Conservation (phyloP, 495 filamentous ascomycete genomes). For the Trypethelium eluteriae region DNA sequence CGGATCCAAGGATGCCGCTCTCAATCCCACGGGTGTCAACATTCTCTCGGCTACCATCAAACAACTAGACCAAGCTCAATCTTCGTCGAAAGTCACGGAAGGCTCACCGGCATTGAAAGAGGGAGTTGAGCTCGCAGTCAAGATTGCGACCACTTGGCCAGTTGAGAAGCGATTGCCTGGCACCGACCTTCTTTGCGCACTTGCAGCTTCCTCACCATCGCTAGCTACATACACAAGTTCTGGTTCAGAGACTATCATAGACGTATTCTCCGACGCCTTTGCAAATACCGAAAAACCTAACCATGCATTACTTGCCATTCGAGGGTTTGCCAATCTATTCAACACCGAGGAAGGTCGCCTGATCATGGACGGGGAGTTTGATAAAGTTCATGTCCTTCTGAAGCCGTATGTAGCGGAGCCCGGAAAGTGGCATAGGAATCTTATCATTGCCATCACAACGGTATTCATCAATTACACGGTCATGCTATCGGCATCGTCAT, state of each 20-base stretch:
- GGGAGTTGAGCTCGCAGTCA: constrained; percentile 33
- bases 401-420: constrained; percentile 41
- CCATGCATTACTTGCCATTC: constrained; percentile 76
- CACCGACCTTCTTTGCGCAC: constrained; percentile 74
- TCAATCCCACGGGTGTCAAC: constrained; percentile 63
- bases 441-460: constrained; percentile 73
- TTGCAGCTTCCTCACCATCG: constrained; percentile 57
- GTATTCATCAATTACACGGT: constrained; percentile 76
- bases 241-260: constrained; percentile 44
- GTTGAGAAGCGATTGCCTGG: constrained; percentile 68
- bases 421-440: constrained; percentile 57
- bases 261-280: constrained; percentile 47
- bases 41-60: constrained; percentile 48
- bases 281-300: constrained; percentile 54
- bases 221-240: constrained; percentile 47
- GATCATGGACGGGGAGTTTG: constrained; percentile 52
- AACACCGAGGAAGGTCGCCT: constrained; percentile 61
- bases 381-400: constrained; percentile 34
- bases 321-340: constrained; percentile 83
- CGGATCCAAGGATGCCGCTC: constrained; percentile 62
- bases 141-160: constrained; percentile 68
- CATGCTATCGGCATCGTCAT: constrained; percentile 37
- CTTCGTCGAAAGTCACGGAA: constrained; percentile 18
- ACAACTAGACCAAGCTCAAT: constrained; percentile 41
- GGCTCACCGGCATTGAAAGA: background rate